Base-by-base conservation (phyloP, 495 filamentous ascomycete genomes). In the Hypoxylon crocopeplum region DNA sequence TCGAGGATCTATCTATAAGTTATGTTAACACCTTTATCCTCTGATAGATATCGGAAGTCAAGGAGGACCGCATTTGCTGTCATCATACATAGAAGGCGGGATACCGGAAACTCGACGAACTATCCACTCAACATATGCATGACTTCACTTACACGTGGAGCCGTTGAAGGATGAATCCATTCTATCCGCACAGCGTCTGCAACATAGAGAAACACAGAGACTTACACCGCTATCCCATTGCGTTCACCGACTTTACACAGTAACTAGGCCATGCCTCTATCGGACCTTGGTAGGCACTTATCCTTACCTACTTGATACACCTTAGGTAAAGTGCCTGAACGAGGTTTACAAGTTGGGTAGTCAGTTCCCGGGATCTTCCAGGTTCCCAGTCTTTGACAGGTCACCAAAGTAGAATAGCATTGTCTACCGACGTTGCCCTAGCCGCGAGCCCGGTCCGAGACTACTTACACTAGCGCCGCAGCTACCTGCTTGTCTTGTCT, bases 101-200 rank as follows among this genome's bases (percentile, higher is more conserved):
- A 33, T 20, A 17, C 5, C 37, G 24, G 40, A 40, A 42, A 11
- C 34, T 50, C 22, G 40, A 38, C 49, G 42, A 53, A 33, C 53
- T 41, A 17, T 32, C 48, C 27, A 30, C 30, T 30, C 36, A 44
- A 33, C 20, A 16, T 40, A 40, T 48, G 55, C 59, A 59, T 59
- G 55, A 64, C 61, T 59, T 64, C 61, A 59, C 50, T 50, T 51
- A 55, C 61, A 59, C 55, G 61, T 64, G 61, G 61, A 59, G 49
- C 49, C 39, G 20, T 51, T 46, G 29, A 41, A 47, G 45, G 27
- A 59, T 50, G 30, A 59, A 51, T 22, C 53, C 30, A 21, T 47
- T 10, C 5, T 45, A 29, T 30, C 21, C 29, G 5, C 24, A 33
- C 12, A 50, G 2, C 30, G 1, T 32, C 10, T 46, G 29, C 30